Evolutionary conservation across 2,329 filamentous ascomycete species (phyloP), one percentile per base, ranked within the genome.

Genomic region (Pseudogymnoascus sp.): DNA sequence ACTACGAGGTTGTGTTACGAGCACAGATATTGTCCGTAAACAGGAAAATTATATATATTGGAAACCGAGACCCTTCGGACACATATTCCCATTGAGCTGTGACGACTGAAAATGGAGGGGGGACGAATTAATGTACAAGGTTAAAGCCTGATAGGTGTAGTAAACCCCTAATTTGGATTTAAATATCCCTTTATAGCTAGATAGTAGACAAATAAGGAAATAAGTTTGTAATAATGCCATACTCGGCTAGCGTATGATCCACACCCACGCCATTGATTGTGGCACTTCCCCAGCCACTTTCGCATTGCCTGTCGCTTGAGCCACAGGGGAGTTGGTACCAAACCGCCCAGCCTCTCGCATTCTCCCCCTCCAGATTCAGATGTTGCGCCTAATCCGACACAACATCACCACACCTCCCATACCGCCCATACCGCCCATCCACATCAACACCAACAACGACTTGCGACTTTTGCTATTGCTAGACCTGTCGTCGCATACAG

Each of bases 241-340:
- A 53, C 4, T 3, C 8, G 25, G 28, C 47, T 53, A 53, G 47
- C 11, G n/a, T 33, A 53, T 53, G 9, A 53, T 53, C 5, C 28
- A 53, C 47, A 33, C 28, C 47, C 43, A 53, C 43, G 25, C 43
- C 25, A 33, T 53, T 53, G 43, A 33, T 18, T 53, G 39, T 25
- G 20, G 39, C 43, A 50, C 8, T 15, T 33, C 43, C 25, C 43
- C 47, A 53, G 47, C 47, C 47, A 53, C 41, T 25, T n/a, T n/a
- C 22, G 25, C 22, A 25, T 12, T 47, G 39, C 18, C 12, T 25
- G 20, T 12, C 25, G 39, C 18, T 22, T 25, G 20, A 25, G 62
- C 61, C 43, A 61, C 47, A 57, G 39, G 58, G 65, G 62, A 66
- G 22, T 25, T 25, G 22, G 22, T 67, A 65, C 65, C 66, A 64